Evolutionary conservation across 257 asterid species (phyloP).

Genomic region (Capsicum baccatum): DNA sequence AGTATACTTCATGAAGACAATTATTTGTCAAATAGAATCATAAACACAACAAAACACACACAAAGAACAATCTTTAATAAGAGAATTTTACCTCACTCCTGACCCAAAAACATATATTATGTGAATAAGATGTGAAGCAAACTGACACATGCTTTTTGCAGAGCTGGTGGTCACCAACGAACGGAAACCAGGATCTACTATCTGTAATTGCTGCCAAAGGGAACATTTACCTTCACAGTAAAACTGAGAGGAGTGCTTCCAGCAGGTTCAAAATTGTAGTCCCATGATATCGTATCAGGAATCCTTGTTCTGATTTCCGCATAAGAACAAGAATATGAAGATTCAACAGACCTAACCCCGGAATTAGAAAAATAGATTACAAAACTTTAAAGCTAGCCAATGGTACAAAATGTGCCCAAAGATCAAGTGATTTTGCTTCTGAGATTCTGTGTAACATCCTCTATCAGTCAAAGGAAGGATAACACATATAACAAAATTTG

Average conservation of each 20-base stretch:
- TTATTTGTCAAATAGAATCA: not conserved
- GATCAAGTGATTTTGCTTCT: constrained; percentile 2
- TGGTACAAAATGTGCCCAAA: not conserved
- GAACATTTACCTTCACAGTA: constrained; percentile 74
- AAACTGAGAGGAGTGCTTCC: constrained; percentile 88
- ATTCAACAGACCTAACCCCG: constrained; percentile 75
- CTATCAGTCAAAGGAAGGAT: not conserved
- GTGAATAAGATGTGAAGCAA: not conserved
- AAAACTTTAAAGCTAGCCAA: not conserved
- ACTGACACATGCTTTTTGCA: not conserved
- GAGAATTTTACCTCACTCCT: not conserved
- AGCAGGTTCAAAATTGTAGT: constrained; percentile 93
- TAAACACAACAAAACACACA: not conserved
- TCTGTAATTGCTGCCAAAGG: constrained; percentile 6
- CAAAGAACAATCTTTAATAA: not conserved
- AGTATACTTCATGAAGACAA: not conserved
- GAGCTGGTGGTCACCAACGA: not conserved
- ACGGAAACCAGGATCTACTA: not conserved
- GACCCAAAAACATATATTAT: not conserved
- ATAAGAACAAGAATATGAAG: constrained; percentile 75
- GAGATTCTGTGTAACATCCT: not conserved
- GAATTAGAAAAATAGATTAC: constrained; percentile 10
- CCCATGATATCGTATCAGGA: constrained; percentile 95
- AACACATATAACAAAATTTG: not conserved
- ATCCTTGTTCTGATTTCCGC: constrained; percentile 93